These are phyloP conservation scores for Allomyces macrogynus DNA, from an alignment of 192 early-diverging fungal species.

Conservation along the genomic window DNA sequence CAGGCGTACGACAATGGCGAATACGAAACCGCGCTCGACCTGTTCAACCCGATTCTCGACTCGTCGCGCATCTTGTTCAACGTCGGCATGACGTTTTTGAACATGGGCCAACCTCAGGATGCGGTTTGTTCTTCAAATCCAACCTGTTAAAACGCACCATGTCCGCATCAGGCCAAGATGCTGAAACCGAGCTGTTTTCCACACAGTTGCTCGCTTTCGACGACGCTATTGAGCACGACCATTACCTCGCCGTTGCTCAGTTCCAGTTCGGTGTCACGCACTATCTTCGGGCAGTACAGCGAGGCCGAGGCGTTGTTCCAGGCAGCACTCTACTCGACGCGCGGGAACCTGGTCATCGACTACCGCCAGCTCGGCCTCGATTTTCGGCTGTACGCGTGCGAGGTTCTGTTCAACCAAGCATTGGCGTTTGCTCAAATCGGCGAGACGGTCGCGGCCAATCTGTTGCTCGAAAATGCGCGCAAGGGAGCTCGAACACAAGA, in stretches of 20 bases:
- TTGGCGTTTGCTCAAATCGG: slow-evolving; percentile 59
- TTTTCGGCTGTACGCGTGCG: slow-evolving; percentile 71
- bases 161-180: too few relatives aligned
- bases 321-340: slow-evolving; percentile 51
- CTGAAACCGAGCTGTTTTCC: neutral
- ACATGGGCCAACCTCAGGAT: slow-evolving; percentile 44
- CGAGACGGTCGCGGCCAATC: slow-evolving; percentile 41
- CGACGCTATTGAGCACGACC: slow-evolving; percentile 55
- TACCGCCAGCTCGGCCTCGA: slow-evolving; percentile 84
- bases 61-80: slow-evolving; percentile 92
- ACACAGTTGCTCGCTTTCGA: slow-evolving; percentile 50
- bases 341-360: slow-evolving; percentile 76
- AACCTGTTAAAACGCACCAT: too few relatives aligned
- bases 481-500: slow-evolving; percentile 40
- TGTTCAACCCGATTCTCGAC: slow-evolving; percentile 67
- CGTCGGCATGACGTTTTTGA: slow-evolving; percentile 63
- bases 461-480: slow-evolving; percentile 47
- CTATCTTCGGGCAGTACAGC: slow-evolving; percentile 49
- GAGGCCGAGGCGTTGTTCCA: slow-evolving; percentile 60
- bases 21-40: slow-evolving; percentile 39
- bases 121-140: slow-evolving; percentile 45
- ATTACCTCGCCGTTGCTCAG: slow-evolving; percentile 79
- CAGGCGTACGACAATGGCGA: slow-evolving; percentile 52
- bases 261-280: slow-evolving; percentile 76
- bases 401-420: slow-evolving; percentile 78